Conservation (phyloP, 805 yeast genomes). For the Starmerella potacharoeniae region DNA sequence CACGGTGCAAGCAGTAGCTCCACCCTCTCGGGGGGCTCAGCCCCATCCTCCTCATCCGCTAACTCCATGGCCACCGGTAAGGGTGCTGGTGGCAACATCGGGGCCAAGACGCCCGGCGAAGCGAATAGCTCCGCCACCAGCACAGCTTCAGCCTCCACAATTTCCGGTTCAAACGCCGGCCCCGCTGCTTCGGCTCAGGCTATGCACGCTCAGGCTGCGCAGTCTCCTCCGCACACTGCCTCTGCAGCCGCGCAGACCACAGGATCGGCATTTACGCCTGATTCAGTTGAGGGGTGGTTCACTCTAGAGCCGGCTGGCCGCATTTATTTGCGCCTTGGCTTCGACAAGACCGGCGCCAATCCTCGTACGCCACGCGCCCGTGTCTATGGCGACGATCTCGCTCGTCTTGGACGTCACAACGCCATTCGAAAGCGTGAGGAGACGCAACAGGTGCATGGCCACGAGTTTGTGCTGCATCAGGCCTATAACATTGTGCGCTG, state of each 20-base stretch:
- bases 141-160: background rate
- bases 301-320: conserved; percentile 92
- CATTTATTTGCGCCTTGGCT: conserved; percentile 62
- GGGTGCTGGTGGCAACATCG: background rate
- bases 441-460: conserved; percentile 91
- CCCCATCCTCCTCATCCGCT: background rate
- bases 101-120: background rate
- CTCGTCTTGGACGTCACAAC: conserved; percentile 84
- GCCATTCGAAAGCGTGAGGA: conserved; percentile 84
- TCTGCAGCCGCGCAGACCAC: background rate
- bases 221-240: background rate
- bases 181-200: background rate
- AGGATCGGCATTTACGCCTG: conserved; percentile 17
- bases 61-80: too few species aligned
- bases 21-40: background rate
- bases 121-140: background rate
- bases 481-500: conserved; percentile 88
- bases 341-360: conserved; percentile 48
- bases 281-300: conserved; percentile 64
- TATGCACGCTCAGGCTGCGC: background rate
- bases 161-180: background rate
- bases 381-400: conserved; percentile 15
- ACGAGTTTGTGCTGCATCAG: conserved; percentile 89
- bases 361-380: conserved; percentile 31
- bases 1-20: background rate